Conservation (phyloP, 306 rosid species). For the Malus orientalis region DNA sequence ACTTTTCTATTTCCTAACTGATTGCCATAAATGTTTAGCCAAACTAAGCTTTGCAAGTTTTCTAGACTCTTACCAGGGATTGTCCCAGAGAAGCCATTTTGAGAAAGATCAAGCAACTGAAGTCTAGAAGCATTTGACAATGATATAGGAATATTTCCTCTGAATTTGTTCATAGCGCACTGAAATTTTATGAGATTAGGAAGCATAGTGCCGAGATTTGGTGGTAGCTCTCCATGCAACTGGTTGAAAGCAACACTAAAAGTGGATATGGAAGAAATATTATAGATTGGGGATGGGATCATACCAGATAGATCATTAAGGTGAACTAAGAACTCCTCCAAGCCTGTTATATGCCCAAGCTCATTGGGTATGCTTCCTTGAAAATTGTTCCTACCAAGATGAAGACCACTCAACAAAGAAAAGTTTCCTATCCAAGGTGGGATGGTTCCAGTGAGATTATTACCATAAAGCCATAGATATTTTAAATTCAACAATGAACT, state of each 20-base stretch:
- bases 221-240: background rate
- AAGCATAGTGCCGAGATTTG: background rate
- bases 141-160: background rate
- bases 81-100: too few relatives aligned
- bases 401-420: background rate
- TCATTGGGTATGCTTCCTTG: background rate
- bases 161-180: fast-evolving
- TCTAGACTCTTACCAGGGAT: background rate
- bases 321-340: fast-evolving
- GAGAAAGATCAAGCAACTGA: fast-evolving
- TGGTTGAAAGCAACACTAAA: background rate
- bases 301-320: background rate
- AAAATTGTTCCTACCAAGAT: fast-evolving
- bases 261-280: background rate
- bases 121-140: background rate
- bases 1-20: background rate
- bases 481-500: background rate
- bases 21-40: background rate
- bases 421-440: background rate
- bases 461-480: fast-evolving
- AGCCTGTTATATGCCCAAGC: background rate
- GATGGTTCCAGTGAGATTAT: background rate
- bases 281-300: background rate
- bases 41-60: background rate
- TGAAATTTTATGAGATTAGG: fast-evolving